phyloP scores from a whole-genome alignment of 2,329 filamentous ascomycete genomes.

The Ophiocordyceps robertsii region DNA sequence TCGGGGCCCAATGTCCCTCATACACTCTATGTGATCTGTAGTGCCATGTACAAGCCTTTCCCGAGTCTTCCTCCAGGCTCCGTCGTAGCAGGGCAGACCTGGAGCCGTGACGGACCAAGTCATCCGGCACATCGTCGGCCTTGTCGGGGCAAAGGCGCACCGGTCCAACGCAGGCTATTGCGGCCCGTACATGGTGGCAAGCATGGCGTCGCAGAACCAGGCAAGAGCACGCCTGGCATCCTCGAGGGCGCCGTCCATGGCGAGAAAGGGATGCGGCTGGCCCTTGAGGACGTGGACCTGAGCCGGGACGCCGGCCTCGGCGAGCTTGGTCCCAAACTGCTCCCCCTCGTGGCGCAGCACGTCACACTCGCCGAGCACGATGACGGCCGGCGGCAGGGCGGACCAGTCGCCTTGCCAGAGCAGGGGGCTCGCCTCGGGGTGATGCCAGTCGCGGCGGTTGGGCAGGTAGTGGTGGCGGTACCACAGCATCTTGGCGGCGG shows the following conservation, averaged over 20 bases:
- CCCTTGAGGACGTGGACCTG: conserved; percentile 37
- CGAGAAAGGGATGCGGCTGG: conserved; percentile 44
- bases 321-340: conserved; percentile 34
- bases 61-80: too few relatives aligned
- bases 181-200: conserved; percentile 1
- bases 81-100: too few relatives aligned
- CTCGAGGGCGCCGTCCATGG: conserved; percentile 40
- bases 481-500: conserved; percentile 46
- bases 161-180: not conserved
- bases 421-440: conserved; percentile 40
- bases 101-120: too few relatives aligned
- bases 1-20: too few relatives aligned
- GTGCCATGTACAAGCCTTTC: too few relatives aligned
- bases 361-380: conserved; percentile 42
- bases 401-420: conserved; percentile 36
- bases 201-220: conserved; percentile 17
- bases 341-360: conserved; percentile 41
- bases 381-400: conserved; percentile 32
- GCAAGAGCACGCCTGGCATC: conserved; percentile 37
- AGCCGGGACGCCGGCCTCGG: conserved; percentile 29
- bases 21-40: too few relatives aligned
- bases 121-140: too few relatives aligned
- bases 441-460: conserved; percentile 25
- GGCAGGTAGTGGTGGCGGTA: conserved; percentile 45
- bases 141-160: too few relatives aligned